These are phyloP conservation scores for Amaranthus hypochondriacus DNA, from an alignment of 148 eudicot genomes.

Conservation along the genomic window DNA sequence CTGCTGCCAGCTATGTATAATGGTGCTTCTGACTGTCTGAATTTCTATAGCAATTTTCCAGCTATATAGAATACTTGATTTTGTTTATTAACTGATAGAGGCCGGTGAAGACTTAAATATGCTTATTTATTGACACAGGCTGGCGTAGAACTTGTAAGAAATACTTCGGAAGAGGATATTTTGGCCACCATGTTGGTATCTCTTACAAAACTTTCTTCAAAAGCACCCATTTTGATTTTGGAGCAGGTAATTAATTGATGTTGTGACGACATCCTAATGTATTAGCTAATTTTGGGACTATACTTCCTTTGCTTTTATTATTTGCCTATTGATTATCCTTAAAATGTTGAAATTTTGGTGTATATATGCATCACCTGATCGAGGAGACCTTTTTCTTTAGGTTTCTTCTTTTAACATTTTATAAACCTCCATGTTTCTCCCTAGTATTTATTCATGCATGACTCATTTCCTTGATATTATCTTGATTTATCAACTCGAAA, in stretches of 20 bases:
- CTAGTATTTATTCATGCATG: background rate
- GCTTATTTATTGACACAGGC: conserved; percentile 41
- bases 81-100: background rate
- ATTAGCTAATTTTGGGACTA: background rate
- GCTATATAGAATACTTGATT: background rate
- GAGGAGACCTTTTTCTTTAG: background rate
- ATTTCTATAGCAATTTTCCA: background rate
- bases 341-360: background rate
- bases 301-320: no score
- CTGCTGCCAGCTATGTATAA: background rate
- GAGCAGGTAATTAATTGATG: conserved; percentile 46
- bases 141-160: conserved; percentile 59
- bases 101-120: background rate
- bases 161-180: conserved; percentile 53
- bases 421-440: background rate
- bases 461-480: no score
- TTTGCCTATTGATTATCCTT: no score
- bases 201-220: conserved; percentile 68
- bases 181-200: conserved; percentile 57
- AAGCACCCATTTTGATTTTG: conserved; percentile 42
- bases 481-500: no score
- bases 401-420: background rate
- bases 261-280: conserved; percentile 7
- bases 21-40: background rate
- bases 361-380: background rate